Evolutionary conservation across 2,329 filamentous ascomycete genomes (phyloP).

Genomic region (Scedosporium aurantiacum): DNA sequence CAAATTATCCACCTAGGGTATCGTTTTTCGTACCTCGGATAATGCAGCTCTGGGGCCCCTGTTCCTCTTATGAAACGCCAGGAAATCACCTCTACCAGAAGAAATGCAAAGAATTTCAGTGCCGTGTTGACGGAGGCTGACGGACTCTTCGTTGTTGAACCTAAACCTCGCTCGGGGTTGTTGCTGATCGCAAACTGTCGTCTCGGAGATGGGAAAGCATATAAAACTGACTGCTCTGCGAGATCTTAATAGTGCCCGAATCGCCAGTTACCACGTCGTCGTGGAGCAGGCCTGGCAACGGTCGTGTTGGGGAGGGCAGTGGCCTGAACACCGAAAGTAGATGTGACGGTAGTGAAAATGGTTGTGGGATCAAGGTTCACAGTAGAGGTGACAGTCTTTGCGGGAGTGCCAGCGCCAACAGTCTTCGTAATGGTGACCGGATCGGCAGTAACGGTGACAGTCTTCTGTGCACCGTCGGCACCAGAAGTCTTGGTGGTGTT

Average conservation of each 20-base stretch:
- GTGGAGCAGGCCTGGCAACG: slow-evolving; percentile 7
- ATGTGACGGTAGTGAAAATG: slow-evolving; percentile 25
- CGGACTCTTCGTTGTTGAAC: no score
- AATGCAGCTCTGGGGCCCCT: neutral
- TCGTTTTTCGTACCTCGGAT: slow-evolving; percentile 4
- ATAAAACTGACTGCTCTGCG: neutral
- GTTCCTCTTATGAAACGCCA: neutral
- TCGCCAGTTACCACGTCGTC: slow-evolving; percentile 15
- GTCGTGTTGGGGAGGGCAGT: slow-evolving; percentile 8
- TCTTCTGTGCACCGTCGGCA: slow-evolving; percentile 8
- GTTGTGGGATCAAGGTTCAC: slow-evolving; percentile 23
- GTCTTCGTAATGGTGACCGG: slow-evolving; percentile 26
- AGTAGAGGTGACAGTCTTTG: slow-evolving; percentile 25
- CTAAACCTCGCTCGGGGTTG: no score
- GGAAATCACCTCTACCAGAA: neutral
- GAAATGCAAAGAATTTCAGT: neutral
- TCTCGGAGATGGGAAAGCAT: no score
- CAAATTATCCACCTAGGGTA: neutral
- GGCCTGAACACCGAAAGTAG: neutral
- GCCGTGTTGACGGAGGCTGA: neutral
- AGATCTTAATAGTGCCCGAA: slow-evolving; percentile 10
- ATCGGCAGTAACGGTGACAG: slow-evolving; percentile 12
- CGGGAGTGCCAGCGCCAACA: neutral
- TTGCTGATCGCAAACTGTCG: no score
- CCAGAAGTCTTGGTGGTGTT: slow-evolving; percentile 6